Conservation (phyloP, 441 rosid species). For the Aleurites moluccanus region DNA sequence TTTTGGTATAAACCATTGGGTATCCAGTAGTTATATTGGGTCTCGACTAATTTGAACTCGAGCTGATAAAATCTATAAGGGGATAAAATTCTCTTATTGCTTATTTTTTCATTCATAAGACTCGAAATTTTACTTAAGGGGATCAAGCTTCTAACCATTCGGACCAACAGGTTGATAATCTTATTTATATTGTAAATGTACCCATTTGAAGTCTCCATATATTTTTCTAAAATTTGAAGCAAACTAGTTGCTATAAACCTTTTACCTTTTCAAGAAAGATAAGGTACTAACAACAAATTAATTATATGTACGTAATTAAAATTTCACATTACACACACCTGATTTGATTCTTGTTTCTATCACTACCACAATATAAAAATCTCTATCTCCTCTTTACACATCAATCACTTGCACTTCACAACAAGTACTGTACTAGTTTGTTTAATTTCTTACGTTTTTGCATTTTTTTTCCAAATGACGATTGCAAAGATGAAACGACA, state of each 20-base stretch:
- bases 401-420: slow-evolving; percentile 1
- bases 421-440: neutral
- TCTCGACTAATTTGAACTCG: no score
- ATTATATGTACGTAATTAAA: slow-evolving; percentile 21
- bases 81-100: slow-evolving; percentile 25
- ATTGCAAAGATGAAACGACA: slow-evolving; percentile 30
- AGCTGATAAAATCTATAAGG: no score
- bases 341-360: slow-evolving; percentile 10
- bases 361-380: slow-evolving; percentile 24
- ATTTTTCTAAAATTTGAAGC: slow-evolving; percentile 46
- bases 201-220: slow-evolving; percentile 2
- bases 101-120: slow-evolving; percentile 23
- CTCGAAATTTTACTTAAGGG: no score
- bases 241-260: slow-evolving; percentile 45
- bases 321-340: slow-evolving; percentile 27
- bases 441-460: slow-evolving; percentile 12
- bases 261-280: slow-evolving; percentile 31
- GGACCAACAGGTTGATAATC: no score
- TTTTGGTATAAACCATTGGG: no score
- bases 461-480: neutral
- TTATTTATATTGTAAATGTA: slow-evolving; percentile 1
- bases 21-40: no score
- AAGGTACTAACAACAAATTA: slow-evolving; percentile 12
- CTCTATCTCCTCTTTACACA: slow-evolving; percentile 17
- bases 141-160: no score